A percentile compares a stretch with the other conserved stretches of the same genome.
Evolutionary conservation across 2,329 filamentous ascomycete genomes (phyloP).

Genomic region (Fusarium citri): DNA sequence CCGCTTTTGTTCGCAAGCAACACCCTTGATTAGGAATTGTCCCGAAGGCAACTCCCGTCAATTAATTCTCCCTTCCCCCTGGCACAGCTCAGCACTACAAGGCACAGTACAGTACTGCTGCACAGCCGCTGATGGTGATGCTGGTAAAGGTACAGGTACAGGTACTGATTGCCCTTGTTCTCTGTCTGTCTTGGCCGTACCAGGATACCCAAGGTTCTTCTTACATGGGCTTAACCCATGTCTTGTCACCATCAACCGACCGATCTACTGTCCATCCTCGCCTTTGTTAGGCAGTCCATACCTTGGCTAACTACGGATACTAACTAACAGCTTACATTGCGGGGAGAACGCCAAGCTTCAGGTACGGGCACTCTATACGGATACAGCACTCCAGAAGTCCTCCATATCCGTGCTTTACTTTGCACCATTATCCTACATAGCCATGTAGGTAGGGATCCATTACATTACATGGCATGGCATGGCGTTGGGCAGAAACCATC

Average conservation of each 20-base stretch:
- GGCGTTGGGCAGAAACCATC: constrained; percentile 39
- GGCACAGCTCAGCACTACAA: neutral
- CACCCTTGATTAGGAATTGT: constrained; percentile 28
- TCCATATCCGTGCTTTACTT: neutral
- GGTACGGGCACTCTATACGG: neutral
- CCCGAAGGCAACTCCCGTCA: constrained; percentile 28
- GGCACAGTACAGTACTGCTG: neutral
- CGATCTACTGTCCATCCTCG: constrained; percentile 39
- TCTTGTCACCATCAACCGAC: constrained; percentile 17
- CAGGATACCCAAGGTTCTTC: constrained; percentile 5
- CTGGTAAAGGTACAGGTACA: neutral
- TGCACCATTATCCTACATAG: neutral
- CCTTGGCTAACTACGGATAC: constrained; percentile 1
- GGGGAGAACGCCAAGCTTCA: constrained; percentile 20
- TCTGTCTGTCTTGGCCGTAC: neutral
- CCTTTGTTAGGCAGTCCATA: constrained; percentile 6
- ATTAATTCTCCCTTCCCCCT: constrained; percentile 18
- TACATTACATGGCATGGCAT: constrained; percentile 11
- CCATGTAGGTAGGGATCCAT: neutral
- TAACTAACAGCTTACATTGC: constrained; percentile 2
- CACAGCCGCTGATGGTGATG: neutral
- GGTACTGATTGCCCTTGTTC: constrained; percentile 11
- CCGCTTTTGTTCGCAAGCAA: constrained; percentile 37
- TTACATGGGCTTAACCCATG: constrained; percentile 20
- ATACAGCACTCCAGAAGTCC: neutral